These are phyloP conservation scores for Alternaria sp. DNA, from an alignment of 2,329 filamentous ascomycete genomes.

Conservation along the genomic window DNA sequence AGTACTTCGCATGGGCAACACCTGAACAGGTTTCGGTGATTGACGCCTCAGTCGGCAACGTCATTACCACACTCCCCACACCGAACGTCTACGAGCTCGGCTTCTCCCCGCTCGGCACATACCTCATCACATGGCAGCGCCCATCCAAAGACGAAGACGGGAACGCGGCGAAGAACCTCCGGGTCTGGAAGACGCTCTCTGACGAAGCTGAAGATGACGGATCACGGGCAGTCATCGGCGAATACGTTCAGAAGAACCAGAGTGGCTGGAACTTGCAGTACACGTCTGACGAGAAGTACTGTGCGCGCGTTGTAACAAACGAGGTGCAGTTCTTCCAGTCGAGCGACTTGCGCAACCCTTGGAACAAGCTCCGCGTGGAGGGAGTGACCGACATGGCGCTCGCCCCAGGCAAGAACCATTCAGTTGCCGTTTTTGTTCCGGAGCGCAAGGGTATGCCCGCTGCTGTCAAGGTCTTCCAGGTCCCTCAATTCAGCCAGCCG, in stretches of 20 bases:
- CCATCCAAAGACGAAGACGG: constrained; percentile 91
- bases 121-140: constrained; percentile 95
- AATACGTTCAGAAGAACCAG: constrained; percentile 95
- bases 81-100: constrained; percentile 91
- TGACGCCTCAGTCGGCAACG: constrained; percentile 77
- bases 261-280: constrained; percentile 98
- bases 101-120: constrained; percentile 92
- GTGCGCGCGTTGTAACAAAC: constrained; percentile 92
- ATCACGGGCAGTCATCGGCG: constrained; percentile 75
- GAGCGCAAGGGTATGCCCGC: constrained; percentile 97
- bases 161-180: constrained; percentile 93
- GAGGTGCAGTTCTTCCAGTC: constrained; percentile 98
- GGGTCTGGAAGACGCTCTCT: constrained; percentile 89
- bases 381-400: constrained; percentile 89
- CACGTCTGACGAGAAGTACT: constrained; percentile 89
- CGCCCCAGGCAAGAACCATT: constrained; percentile 86
- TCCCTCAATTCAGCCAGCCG: constrained; percentile 81
- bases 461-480: constrained; percentile 90
- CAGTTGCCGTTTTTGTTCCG: constrained; percentile 92
- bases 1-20: constrained; percentile 94
- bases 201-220: constrained; percentile 65
- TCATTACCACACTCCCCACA: constrained; percentile 76
- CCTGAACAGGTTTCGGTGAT: constrained; percentile 83
- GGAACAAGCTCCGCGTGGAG: constrained; percentile 94
- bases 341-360: constrained; percentile 81